These are phyloP conservation scores for Yarrowia alimentaria DNA, from an alignment of 805 yeast genomes.

Conservation along the genomic window DNA sequence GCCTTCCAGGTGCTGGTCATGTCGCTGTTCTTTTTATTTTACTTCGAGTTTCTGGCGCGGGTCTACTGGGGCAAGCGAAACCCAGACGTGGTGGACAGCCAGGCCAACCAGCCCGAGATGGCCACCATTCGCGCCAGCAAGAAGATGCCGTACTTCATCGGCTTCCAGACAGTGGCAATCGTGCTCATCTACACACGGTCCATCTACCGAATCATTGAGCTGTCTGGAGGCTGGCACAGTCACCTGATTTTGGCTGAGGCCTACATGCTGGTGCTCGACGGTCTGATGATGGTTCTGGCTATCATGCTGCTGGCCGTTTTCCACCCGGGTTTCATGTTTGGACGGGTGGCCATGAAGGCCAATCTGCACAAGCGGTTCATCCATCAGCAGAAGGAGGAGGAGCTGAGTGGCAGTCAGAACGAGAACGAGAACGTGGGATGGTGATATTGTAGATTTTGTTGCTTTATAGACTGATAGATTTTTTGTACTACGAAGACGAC, in stretches of 20 bases:
- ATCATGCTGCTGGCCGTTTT: slow-evolving; percentile 48
- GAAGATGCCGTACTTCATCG: slow-evolving; percentile 31
- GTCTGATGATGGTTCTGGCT: slow-evolving; percentile 57
- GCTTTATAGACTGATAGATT: slow-evolving; percentile 23
- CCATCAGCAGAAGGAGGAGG: slow-evolving; percentile 10
- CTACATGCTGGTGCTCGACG: slow-evolving; percentile 60
- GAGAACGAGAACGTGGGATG: too few relatives aligned
- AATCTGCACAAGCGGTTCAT: slow-evolving; percentile 10
- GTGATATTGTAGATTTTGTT: slow-evolving; percentile 4
- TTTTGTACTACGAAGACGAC: too few relatives aligned
- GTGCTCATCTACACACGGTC: slow-evolving; percentile 63
- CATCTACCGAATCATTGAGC: slow-evolving; percentile 68
- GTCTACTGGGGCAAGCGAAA: slow-evolving; percentile 20
- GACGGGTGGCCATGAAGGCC: slow-evolving; percentile 16
- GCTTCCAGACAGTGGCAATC: slow-evolving; percentile 42
- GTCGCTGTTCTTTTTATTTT: slow-evolving; percentile 55
- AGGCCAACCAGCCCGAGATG: slow-evolving; percentile 3
- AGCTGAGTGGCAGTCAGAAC: slow-evolving; percentile 3
- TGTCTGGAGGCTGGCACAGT: slow-evolving; percentile 71
- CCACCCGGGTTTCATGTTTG: slow-evolving; percentile 54
- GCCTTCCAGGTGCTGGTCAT: slow-evolving; percentile 73
- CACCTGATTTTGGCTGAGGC: slow-evolving; percentile 58
- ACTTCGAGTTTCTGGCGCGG: slow-evolving; percentile 44
- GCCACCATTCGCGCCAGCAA: slow-evolving; percentile 24
- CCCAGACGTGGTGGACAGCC: slow-evolving; percentile 4